A percentile compares a stretch with the other conserved stretches of the same genome.
Conservation (phyloP, 1,284 basidiomycete genomes). For the Exsudoporus floridanus region DNA sequence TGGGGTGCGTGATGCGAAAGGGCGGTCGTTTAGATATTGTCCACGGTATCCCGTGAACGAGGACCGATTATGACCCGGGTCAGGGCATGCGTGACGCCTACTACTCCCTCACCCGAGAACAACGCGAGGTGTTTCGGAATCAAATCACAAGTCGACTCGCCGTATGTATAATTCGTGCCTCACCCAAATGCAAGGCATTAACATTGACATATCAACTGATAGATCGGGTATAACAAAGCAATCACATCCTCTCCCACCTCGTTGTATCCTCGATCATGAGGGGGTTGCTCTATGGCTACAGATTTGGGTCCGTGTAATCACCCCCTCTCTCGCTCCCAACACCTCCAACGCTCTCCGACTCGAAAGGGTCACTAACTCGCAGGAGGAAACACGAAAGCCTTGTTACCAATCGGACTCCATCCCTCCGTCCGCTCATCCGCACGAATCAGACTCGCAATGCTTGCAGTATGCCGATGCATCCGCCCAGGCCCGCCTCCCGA, state of each 20-base stretch:
- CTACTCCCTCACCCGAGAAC: too few relatives aligned
- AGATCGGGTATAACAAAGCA: slow-evolving; percentile 17
- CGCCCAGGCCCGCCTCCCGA: slow-evolving; percentile 28
- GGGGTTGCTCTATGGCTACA: background rate
- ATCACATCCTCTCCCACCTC: background rate
- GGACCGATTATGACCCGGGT: too few relatives aligned
- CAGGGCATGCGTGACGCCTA: too few relatives aligned
- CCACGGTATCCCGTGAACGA: too few relatives aligned
- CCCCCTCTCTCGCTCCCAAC: background rate
- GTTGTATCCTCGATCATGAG: background rate
- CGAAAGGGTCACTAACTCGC: slow-evolving; percentile 10
- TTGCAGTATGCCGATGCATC: slow-evolving; percentile 72
- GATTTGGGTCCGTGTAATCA: background rate
- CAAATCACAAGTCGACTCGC: too few relatives aligned
- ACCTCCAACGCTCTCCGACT: background rate
- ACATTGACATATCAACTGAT: background rate
- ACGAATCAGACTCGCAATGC: slow-evolving; percentile 75
- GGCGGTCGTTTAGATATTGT: too few relatives aligned
- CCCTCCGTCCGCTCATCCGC: slow-evolving; percentile 73
- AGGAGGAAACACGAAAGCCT: slow-evolving; percentile 47
- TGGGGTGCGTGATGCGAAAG: too few relatives aligned
- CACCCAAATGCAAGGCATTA: background rate
- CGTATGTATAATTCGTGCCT: too few relatives aligned
- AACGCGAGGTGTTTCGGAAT: too few relatives aligned
- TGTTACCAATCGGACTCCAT: slow-evolving; percentile 67